Conservation (phyloP, 495 filamentous ascomycete species). For the Penicillium lagena region DNA sequence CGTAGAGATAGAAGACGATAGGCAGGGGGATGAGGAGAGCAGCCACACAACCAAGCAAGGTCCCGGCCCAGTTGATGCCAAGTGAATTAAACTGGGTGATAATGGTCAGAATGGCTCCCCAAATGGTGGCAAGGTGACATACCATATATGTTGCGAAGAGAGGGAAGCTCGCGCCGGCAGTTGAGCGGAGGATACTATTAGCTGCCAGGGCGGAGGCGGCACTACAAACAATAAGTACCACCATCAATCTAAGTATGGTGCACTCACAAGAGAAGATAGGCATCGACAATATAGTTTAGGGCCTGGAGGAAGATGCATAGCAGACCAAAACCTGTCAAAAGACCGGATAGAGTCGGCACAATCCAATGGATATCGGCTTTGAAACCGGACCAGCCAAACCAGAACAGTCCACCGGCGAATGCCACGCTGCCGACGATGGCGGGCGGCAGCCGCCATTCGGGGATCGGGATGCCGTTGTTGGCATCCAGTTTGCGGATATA, state of each 20-base stretch:
- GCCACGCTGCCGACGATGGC: constrained; percentile 70
- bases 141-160: constrained; percentile 72
- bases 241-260: not conserved
- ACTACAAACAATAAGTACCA: constrained; percentile 13
- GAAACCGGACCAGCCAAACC: constrained; percentile 80
- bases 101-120: too few species aligned
- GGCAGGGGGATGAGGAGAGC: constrained; percentile 65
- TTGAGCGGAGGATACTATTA: constrained; percentile 77
- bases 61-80: constrained; percentile 69
- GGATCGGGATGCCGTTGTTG: constrained; percentile 67
- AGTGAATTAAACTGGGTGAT: constrained; percentile 52
- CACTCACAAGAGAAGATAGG: constrained; percentile 80
- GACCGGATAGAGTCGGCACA: constrained; percentile 67
- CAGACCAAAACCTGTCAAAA: constrained; percentile 55
- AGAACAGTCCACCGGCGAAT: constrained; percentile 73
- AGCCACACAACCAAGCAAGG: constrained; percentile 67
- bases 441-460: constrained; percentile 80
- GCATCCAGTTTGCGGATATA: constrained; percentile 60
- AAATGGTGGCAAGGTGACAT: not conserved
- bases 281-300: constrained; percentile 81
- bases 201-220: constrained; percentile 80
- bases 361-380: constrained; percentile 68
- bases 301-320: constrained; percentile 77
- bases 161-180: constrained; percentile 70
- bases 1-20: constrained; percentile 60